Conservation (phyloP, 257 asterid species). For the Avicennia marina region DNA sequence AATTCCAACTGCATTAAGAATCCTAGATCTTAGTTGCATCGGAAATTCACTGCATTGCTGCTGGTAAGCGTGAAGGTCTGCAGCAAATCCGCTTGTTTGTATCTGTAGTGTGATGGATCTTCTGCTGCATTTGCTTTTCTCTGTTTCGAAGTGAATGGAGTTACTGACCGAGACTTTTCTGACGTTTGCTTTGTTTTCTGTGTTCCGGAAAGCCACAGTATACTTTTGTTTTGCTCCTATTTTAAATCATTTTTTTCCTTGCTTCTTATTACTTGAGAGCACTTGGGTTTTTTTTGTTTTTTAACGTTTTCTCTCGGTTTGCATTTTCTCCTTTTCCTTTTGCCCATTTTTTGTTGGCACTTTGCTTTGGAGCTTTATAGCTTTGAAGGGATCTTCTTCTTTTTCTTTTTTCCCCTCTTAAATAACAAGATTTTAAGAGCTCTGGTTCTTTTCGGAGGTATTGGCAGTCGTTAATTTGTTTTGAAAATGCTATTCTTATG, state of each 20-base stretch:
- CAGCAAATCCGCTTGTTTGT: neutral
- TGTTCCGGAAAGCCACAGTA: slow-evolving; percentile 24
- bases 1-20: slow-evolving; percentile 9
- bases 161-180: slow-evolving; percentile 9
- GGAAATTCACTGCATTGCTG: slow-evolving; percentile 17
- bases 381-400: too few relatives aligned
- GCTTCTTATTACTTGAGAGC: neutral
- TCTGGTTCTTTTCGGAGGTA: neutral
- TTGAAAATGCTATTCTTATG: neutral
- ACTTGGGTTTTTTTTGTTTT: neutral
- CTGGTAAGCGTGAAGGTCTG: slow-evolving; percentile 20
- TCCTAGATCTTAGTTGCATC: slow-evolving; percentile 23
- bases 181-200: slow-evolving; percentile 31
- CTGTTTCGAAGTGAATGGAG: slow-evolving; percentile 22
- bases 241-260: too few relatives aligned
- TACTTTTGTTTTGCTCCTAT: slow-evolving; percentile 5
- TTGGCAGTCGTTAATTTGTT: neutral
- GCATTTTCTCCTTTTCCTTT: neutral
- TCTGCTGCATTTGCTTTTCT: slow-evolving; percentile 20
- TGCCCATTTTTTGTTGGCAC: too few relatives aligned
- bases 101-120: slow-evolving; percentile 16
- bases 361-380: too few relatives aligned
- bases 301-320: neutral
- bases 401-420: too few relatives aligned
- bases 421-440: neutral